These are phyloP conservation scores for Crithidia sp. DNA, from an alignment of 208 protist species.

Conservation along the genomic window DNA sequence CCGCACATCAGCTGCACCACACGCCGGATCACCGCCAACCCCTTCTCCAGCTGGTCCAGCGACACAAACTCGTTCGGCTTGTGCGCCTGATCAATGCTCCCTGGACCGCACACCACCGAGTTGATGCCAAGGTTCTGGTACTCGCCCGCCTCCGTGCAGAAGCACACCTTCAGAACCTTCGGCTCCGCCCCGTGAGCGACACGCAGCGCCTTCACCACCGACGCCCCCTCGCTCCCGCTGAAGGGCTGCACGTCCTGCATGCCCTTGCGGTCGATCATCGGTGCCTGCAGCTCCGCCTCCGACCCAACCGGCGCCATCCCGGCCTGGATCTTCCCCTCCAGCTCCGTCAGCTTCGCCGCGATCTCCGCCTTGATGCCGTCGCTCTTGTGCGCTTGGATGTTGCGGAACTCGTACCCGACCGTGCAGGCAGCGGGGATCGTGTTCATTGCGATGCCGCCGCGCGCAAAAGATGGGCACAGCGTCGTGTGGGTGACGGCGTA, in stretches of 20 bases:
- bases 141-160: constrained; percentile 60
- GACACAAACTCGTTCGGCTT: constrained; percentile 69
- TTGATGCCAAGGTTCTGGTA: constrained; percentile 59
- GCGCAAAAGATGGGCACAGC: constrained; percentile 37
- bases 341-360: constrained; percentile 33
- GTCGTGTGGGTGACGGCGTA: constrained; percentile 44
- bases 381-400: constrained; percentile 42
- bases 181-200: constrained; percentile 15
- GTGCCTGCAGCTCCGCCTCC: not conserved
- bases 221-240: constrained; percentile 17
- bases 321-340: constrained; percentile 29
- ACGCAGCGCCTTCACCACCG: constrained; percentile 43
- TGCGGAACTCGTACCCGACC: constrained; percentile 57
- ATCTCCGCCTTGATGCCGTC: constrained; percentile 36
- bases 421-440: constrained; percentile 57
- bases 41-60: constrained; percentile 59
- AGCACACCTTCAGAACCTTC: constrained; percentile 44
- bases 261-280: constrained; percentile 13
- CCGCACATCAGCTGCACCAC: constrained; percentile 40
- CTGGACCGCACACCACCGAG: constrained; percentile 66
- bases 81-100: constrained; percentile 69
- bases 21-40: constrained; percentile 38
- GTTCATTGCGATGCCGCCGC: constrained; percentile 61
- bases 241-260: constrained; percentile 37
- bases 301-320: not conserved